Evolutionary conservation across 2,329 filamentous ascomycete species (phyloP), one percentile per base, ranked within the genome.

Genomic region (Colletotrichum sp.): DNA sequence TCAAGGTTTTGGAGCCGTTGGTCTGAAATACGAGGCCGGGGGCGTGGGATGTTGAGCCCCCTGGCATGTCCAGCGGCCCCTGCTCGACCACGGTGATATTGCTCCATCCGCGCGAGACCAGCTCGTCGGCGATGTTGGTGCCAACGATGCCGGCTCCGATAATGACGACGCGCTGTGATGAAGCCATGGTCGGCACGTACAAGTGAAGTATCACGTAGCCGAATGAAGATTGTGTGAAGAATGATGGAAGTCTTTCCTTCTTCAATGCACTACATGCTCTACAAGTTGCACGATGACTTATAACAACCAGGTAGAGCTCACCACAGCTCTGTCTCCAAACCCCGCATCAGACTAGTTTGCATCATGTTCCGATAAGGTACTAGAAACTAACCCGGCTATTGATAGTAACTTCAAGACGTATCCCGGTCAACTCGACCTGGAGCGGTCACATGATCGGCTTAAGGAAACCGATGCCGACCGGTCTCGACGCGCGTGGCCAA

Each of bases 61-160:
- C 92, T 0, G 92, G 92, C 87, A 93, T 89, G 74, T 86, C 84
- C 78, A 93, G 81, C 4, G 92, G 92, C 0, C 92, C 92, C 81
- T 93, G 92, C 78, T 93, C 92, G 77, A 93, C 84, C 66, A 93
- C 91, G 21, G 91, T 93, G 81, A 93, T 91, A 81, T 93, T 83
- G 70, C 81, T 88, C 91, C 92, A 93, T 85, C 92, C 92, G 79
- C 90, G 88, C 28, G 87, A 86, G 78, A 91, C 87, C 79, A 93
- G 88, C 86, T 93, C 92, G 79, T 93, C 92, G 65, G 92, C 92
- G 65, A 93, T 83, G 76, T 93, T 93, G 73, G 88, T 88, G 63
- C 92, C 92, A 74, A 93, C 92, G 73, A 93, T 93, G 64, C 92
- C 92, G 67, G 92, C 92, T 49, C 92, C 92, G 76, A 92, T 91